Base-by-base conservation (phyloP, 108 stramenopile genomes). In the Pseudonitzschia pungens region DNA sequence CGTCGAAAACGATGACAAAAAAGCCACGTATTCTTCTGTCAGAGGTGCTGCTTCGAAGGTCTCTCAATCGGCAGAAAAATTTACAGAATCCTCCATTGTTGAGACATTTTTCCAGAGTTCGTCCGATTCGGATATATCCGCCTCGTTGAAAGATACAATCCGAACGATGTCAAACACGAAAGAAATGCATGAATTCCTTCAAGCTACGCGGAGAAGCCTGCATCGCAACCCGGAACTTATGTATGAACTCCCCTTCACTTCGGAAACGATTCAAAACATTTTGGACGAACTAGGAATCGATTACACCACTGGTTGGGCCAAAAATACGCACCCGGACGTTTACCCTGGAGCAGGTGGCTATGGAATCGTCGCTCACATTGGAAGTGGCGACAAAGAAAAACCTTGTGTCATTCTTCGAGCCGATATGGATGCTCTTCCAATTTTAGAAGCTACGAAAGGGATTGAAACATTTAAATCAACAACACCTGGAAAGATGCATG, bases 371-470 rank as follows among this genome's bases (percentile, higher is more conserved):
- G 88, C 87, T 2, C 81, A 92, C 64, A 92, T 95, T 51, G 94
- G 94, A 29, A 87, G 85, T 1, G 6, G n/a, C 10, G 54, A 55
- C 4, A 89, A 86, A 16, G 31, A 51, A 8, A 56, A 65, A 27
- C 95, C 95, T 11, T 91, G 90, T 57, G 76, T 96, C 2, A 66
- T 93, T 18, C 69, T 98, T 5, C 81, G 97, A 24, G 93, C 97
- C 14, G 97, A 98, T 80, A 98, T 98, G 90, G 97, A 98, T 77
- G 96, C 93, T 1, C 63, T 98, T 59, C 95, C 97, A 20, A 92
- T 98, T 68, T 24, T 76, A 14, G 97, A 98, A 65, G 60, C 66
- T 20, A 91, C 89, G 12, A 54, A 74, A 51, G 63, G 73, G 1
- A 65, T 86, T 50, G 78, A 85, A 24, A 70, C 32, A 10, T 95